phyloP scores from a whole-genome alignment of 2,329 filamentous ascomycete genomes.

The Onygenales sp. region DNA sequence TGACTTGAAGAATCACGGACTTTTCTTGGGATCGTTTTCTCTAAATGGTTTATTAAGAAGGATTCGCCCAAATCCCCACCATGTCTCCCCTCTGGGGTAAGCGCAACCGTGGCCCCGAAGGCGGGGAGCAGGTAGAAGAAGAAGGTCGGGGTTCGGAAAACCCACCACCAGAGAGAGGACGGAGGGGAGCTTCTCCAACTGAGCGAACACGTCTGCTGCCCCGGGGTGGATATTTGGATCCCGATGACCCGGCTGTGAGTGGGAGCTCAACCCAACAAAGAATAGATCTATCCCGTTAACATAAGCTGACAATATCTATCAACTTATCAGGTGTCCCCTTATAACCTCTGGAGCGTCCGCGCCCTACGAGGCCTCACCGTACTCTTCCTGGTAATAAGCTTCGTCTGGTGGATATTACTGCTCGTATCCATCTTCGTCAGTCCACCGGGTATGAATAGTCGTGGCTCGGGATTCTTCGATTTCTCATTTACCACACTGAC shows the following conservation, averaged over 20 bases:
- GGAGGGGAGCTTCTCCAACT: conserved; percentile 28
- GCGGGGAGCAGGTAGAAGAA: not conserved
- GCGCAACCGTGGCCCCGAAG: conserved; percentile 2
- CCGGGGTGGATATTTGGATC: conserved; percentile 58
- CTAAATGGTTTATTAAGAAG: not conserved
- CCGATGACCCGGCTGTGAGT: conserved; percentile 70
- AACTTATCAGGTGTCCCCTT: conserved; percentile 58
- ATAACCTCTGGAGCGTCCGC: conserved; percentile 89
- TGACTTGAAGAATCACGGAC: too few species aligned
- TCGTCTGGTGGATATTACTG: conserved; percentile 86
- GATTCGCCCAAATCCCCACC: conserved; percentile 6
- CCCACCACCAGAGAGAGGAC: not conserved
- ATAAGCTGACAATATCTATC: too few species aligned
- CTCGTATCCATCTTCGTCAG: conserved; percentile 88
- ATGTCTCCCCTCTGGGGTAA: conserved; percentile 19
- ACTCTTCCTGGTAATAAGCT: conserved; percentile 62
- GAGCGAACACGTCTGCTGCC: conserved; percentile 61
- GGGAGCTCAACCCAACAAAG: not conserved
- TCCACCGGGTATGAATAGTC: conserved; percentile 72
- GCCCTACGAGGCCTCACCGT: conserved; percentile 69
- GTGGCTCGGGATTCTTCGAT: conserved; percentile 86
- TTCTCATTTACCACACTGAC: conserved; percentile 77
- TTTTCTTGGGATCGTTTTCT: too few species aligned
- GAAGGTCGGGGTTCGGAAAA: not conserved
- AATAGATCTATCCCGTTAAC: not conserved